phyloP scores from a whole-genome alignment of 345 rosid species.

The Eucalyptus cladocalyx region DNA sequence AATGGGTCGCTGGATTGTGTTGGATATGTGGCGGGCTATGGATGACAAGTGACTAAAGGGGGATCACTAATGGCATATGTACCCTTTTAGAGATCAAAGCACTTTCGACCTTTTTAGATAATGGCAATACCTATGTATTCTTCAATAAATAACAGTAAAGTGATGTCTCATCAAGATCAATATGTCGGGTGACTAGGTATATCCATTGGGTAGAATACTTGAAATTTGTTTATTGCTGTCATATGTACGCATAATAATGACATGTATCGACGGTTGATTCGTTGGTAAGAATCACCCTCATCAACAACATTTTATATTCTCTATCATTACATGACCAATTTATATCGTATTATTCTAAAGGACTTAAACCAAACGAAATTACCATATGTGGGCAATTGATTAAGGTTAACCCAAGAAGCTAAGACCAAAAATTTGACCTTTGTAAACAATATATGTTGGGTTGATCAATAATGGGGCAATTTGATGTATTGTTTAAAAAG shows the following conservation, averaged over 20 bases:
- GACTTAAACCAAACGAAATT: neutral
- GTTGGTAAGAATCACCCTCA: neutral
- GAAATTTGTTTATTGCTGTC: neutral
- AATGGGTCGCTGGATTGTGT: neutral
- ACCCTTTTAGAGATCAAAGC: neutral
- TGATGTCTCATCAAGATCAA: neutral
- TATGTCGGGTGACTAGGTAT: rapidly evolving
- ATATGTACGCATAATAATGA: neutral
- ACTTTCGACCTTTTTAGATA: neutral
- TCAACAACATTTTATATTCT: neutral
- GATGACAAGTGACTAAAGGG: neutral
- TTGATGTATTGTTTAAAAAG: neutral
- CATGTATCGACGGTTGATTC: neutral
- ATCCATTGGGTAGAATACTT: rapidly evolving
- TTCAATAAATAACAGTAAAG: neutral
- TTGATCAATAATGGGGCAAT: neutral
- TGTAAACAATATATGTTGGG: neutral
- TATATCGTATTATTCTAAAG: neutral
- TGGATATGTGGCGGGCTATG: neutral
- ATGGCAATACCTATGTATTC: neutral
- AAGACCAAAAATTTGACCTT: neutral
- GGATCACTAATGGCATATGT: neutral
- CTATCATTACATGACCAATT: neutral
- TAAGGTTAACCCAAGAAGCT: neutral
- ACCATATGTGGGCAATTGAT: neutral